A percentile compares a stretch with the other conserved stretches of the same genome.
phyloP scores from a whole-genome alignment of 169 alveolate genomes.

The Plasmodium coatneyi region DNA sequence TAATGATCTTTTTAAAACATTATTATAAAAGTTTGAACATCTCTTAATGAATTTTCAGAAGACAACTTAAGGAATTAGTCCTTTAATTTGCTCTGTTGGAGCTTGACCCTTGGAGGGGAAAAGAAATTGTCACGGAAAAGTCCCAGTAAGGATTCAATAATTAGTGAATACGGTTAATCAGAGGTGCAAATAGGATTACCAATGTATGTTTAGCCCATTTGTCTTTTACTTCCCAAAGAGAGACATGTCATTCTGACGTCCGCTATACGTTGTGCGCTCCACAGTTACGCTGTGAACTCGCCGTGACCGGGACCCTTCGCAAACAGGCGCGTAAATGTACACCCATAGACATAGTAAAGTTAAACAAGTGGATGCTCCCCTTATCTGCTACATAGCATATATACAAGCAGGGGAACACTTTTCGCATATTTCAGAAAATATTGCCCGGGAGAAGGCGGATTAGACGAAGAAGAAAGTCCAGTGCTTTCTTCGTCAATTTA shows the following conservation, averaged over 20 bases:
- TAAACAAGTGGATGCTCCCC: background rate
- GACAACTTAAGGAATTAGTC: background rate
- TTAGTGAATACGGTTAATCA: background rate
- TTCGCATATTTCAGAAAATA: background rate
- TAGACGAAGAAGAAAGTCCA: background rate
- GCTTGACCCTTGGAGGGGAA: background rate
- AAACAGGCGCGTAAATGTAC: background rate
- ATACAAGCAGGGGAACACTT: background rate
- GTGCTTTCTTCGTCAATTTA: background rate
- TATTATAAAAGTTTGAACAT: background rate
- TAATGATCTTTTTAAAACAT: no score
- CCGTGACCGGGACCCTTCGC: background rate
- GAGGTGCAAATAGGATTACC: background rate
- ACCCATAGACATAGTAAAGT: background rate
- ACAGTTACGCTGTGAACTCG: background rate
- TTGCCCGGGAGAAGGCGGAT: background rate
- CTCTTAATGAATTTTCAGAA: background rate
- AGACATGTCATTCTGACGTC: background rate
- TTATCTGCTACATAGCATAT: background rate
- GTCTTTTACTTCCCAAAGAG: background rate
- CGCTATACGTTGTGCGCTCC: background rate
- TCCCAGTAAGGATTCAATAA: background rate
- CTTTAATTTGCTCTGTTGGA: background rate
- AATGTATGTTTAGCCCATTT: background rate
- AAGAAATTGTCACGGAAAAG: background rate